Evolutionary conservation across 202 grass and related monocot genomes (phyloP).

Genomic region (Eragrostis tef): DNA sequence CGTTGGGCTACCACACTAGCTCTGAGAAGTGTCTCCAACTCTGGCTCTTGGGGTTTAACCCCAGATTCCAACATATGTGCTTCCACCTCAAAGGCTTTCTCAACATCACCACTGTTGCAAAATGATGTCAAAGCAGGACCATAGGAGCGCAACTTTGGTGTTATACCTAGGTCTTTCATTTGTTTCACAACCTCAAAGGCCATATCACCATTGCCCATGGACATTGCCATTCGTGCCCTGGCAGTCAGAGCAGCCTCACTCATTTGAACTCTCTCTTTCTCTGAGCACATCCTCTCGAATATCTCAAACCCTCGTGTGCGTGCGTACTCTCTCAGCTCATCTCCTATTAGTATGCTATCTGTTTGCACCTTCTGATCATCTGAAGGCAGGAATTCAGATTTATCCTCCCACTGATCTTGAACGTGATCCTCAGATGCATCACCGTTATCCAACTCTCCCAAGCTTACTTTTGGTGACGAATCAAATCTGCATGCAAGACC

Average conservation of each 20-base stretch:
- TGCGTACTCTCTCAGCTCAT: slow-evolving; percentile 60
- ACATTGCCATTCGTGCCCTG: slow-evolving; percentile 62
- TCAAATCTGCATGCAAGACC: slow-evolving; percentile 14
- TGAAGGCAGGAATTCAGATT: neutral
- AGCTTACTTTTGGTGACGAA: neutral
- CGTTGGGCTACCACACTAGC: slow-evolving; percentile 48
- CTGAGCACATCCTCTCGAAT: slow-evolving; percentile 59
- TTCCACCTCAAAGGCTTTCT: slow-evolving; percentile 73
- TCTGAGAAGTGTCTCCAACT: slow-evolving; percentile 60
- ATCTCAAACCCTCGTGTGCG: slow-evolving; percentile 61
- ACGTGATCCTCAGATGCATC: slow-evolving; percentile 11
- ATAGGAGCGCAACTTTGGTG: slow-evolving; percentile 63
- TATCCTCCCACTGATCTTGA: slow-evolving; percentile 5
- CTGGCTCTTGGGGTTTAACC: slow-evolving; percentile 60
- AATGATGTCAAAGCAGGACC: slow-evolving; percentile 61
- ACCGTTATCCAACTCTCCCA: neutral
- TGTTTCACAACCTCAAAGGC: slow-evolving; percentile 71
- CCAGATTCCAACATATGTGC: slow-evolving; percentile 62
- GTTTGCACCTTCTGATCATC: slow-evolving; percentile 15
- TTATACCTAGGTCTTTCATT: slow-evolving; percentile 57
- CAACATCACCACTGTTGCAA: slow-evolving; percentile 61
- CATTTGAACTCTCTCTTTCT: slow-evolving; percentile 56
- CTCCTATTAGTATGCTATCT: slow-evolving; percentile 41
- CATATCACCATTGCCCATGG: slow-evolving; percentile 56
- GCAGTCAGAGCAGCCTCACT: slow-evolving; percentile 68